Base-by-base conservation (phyloP, 192 early-diverging fungal species). In the Gryganskiella cystojenkinii region DNA sequence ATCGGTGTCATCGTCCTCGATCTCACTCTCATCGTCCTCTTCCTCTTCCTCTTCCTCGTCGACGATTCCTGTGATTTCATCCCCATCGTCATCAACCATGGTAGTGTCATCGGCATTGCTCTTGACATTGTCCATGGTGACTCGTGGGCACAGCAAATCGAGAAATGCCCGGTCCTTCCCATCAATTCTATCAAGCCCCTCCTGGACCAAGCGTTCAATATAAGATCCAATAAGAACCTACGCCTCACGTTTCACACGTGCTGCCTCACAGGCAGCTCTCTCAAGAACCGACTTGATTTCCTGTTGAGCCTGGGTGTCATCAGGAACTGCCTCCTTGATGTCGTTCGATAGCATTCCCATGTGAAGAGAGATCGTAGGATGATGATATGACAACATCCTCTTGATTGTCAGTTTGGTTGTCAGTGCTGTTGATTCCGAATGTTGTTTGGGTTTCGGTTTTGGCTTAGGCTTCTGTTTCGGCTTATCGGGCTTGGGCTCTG, bases 241-340 rank as follows among this genome's bases (percentile, higher is more conserved):
- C 14, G 27, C 59, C 59, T 47, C 7, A 15, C 59, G 24, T 42
- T 61, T 61, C 27, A 49, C n/a, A 17, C 59, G 24, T 49, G 59
- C 45, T 19, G 59, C 59, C 59, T 61, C 59, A 7, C 59, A 13
- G 30, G 45, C 24, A 1, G 59, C 59, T 8, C 47, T 27, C 31
- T 4, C 3, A 11, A 19, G 5, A 31, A 13, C 22, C 13, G 24
- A 1, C 27, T 31, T 61, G 3, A 49, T 27, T 27, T 25, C 44
- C 0, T 61, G 45, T 33, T 61, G 59, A 24, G 30, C 25, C 2
- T 2, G 8, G 25, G 6, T 0, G 46, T 61, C 40, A 15, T 61
- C 43, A 22, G 42, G 58, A 27, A 61, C 40, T 31, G 44, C 40
- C 2, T 24, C 25, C 45, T 27, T 49, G 25, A 46, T 22, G 31